Base-by-base conservation (phyloP, 345 rosid genomes). In the Boechera divaricarpa region DNA sequence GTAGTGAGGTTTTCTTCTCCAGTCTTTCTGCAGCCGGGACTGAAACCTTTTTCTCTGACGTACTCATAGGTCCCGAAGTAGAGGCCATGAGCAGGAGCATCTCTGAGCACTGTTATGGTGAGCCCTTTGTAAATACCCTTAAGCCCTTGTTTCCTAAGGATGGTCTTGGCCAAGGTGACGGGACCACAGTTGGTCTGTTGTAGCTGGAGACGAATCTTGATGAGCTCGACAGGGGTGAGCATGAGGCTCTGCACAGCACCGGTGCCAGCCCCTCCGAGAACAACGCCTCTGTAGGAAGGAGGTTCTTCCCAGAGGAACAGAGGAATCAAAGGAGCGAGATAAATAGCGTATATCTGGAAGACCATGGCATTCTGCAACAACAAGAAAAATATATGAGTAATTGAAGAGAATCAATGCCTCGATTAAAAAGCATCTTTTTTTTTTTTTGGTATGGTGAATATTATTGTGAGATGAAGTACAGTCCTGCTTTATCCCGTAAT, bases 1-100 rank as follows among this genome's bases (percentile, higher is more conserved):
- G 97, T 95, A 60, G 56, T 74, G 71, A 95, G 72, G 69, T 79
- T 84, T 79, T 91, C 98, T 18, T 91, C 77, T 11, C 97, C 77
- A n/a, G 10, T 77, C 81, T 86, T 91, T 78, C 97, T 77, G 87
- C 98, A 92, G 31, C 98, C 97, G 2, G 97, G 99, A 56, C n/a
- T 95, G 99, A 52, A 92, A 84, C 70, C 61, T n/a, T n/a, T 79
- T 82, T 95, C 97, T 57, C 96, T 78, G 72, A 85, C 68, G 69
- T 81, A 95, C 86, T 95, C 98, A 0, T 95, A 95, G 1, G 93
- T 91, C 94, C 90, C 93, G 87, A 95, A 95, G 84, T 93, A 93
- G 55, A 93, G 63, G 4, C 97, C 91, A 2, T 95, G 94, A 62
- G 94, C 69, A 0, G 98, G 98, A 6, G 96, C 96, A 71, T 95